Base-by-base conservation (phyloP, 73 alveolate genomes). In the Halteria grandinella region DNA sequence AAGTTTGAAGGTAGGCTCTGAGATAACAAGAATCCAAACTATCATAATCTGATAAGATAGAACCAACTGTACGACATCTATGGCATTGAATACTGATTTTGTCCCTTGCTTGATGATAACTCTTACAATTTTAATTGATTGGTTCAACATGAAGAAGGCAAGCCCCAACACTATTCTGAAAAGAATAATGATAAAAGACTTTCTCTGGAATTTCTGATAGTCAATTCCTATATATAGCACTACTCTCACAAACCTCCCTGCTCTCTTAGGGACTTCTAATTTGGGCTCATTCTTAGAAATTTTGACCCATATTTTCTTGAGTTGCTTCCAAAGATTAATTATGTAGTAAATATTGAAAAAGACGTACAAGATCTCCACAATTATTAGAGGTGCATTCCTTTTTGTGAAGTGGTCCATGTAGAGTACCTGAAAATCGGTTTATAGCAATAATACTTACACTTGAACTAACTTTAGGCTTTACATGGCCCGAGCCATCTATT, bases 401-500 rank as follows among this genome's bases (percentile, higher is more conserved):
- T 59, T 18, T 1, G 18, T 33, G 24, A 10, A 52, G 33, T 36
- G 55, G 21, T 80, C 69, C 45, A 80, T 36, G 7, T 71, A 40
- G 37, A 74, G 23, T 2, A 55, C 31, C 55, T 54, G 47, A 23
- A 24, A 12, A 44, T 44, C 11, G 3, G 29, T 27, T 5, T 10
- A 27, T 6, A 8, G 1, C 4, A 10, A 17, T 25, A 1, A 39
- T 21, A 62, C 14, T 43, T 29, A 77, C 80, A 24, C 39, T 15
- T 24, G 89, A 45, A 18, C 17, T 17, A 7, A 33, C 31, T 1
- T 23, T 5, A 20, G 82, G 69, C 24, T 7, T 33, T 6, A 79
- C 75, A 28, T 2, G 32, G 15, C 94, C 94, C 6, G 83, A 23
- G 0, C 72, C 78, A 43, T 54, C 87, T 28, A 51, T 21, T 18